These are phyloP conservation scores for Phoenix roebelenii DNA, from an alignment of 176 grass and related monocot genomes.

Conservation along the genomic window DNA sequence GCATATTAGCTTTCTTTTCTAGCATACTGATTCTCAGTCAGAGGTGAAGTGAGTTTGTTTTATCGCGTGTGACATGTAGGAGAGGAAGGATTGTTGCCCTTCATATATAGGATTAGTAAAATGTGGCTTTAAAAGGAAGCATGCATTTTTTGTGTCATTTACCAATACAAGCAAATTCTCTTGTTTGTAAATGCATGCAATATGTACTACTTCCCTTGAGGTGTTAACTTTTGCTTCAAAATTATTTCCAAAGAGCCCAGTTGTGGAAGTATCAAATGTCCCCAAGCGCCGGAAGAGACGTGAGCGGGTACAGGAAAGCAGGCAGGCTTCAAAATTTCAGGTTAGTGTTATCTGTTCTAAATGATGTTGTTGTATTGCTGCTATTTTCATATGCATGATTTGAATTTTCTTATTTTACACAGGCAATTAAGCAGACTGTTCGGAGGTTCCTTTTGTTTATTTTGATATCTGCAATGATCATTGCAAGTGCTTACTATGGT, in stretches of 20 bases:
- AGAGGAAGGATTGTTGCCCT: too few relatives aligned
- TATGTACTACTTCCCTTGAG: too few relatives aligned
- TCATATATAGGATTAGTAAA: too few relatives aligned
- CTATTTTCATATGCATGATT: background rate
- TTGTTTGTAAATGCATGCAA: too few relatives aligned
- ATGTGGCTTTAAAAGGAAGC: too few relatives aligned
- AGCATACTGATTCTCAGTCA: too few relatives aligned
- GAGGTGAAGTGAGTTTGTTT: too few relatives aligned
- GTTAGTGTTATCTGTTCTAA: conserved; percentile 21
- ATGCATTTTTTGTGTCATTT: too few relatives aligned
- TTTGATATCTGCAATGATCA: conserved; percentile 21
- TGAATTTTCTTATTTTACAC: conserved; percentile 2
- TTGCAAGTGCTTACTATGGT: conserved; percentile 21
- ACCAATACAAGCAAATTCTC: too few relatives aligned
- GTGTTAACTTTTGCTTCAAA: too few relatives aligned
- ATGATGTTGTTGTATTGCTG: background rate
- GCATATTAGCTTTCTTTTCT: too few relatives aligned
- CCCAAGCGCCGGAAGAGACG: conserved; percentile 74
- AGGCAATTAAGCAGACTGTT: conserved; percentile 40
- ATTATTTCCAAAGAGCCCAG: conserved; percentile 19
- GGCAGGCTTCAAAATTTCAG: conserved; percentile 44
- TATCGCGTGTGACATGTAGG: too few relatives aligned
- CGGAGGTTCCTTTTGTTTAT: conserved; percentile 31
- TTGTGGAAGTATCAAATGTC: conserved; percentile 34
- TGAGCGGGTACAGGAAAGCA: conserved; percentile 44